Evolutionary conservation across 1,139 yeast species (phyloP).

Genomic region (Suhomyces ambrosiae): DNA sequence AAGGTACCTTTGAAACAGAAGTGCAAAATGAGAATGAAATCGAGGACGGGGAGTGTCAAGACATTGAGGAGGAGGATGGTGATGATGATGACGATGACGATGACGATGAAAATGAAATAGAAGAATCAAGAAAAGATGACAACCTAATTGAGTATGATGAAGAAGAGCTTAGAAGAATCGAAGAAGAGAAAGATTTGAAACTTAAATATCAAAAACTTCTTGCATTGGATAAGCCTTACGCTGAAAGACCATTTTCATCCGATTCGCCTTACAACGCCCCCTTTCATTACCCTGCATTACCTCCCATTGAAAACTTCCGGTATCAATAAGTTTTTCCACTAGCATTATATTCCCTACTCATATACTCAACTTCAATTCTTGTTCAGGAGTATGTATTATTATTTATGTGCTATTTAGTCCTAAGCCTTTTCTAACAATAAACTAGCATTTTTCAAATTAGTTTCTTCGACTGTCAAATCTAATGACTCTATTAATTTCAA

Average conservation of each 20-base stretch:
- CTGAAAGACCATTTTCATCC: constrained; percentile 11
- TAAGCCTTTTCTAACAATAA: constrained; percentile 60
- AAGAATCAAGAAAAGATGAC: constrained; percentile 9
- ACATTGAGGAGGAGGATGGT: constrained; percentile 8
- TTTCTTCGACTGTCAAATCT: constrained; percentile 64
- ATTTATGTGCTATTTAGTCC: constrained; percentile 4
- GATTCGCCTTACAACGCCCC: constrained; percentile 2
- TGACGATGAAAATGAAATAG: constrained; percentile 6
- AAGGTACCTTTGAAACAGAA: constrained; percentile 9
- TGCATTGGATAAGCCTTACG: constrained; percentile 13
- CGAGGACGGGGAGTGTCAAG: constrained; percentile 4
- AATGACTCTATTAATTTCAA: constrained; percentile 64
- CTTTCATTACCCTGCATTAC: constrained; percentile 22
- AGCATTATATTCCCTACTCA: constrained; percentile 10
- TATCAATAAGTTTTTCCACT: constrained; percentile 1
- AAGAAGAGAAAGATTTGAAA: constrained; percentile 12
- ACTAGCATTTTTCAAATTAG: constrained; percentile 81
- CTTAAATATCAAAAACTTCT: constrained; percentile 16
- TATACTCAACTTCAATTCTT: constrained; percentile 1
- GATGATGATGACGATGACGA: constrained; percentile 15
- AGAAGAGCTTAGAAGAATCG: constrained; percentile 7
- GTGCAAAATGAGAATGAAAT: constrained; percentile 9
- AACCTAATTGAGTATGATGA: constrained; percentile 6
- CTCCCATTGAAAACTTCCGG: constrained; percentile 31
- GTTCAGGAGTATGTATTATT: constrained; percentile 10